Conservation (phyloP, 306 rosid genomes). For the Cicer pinnatifidum region DNA sequence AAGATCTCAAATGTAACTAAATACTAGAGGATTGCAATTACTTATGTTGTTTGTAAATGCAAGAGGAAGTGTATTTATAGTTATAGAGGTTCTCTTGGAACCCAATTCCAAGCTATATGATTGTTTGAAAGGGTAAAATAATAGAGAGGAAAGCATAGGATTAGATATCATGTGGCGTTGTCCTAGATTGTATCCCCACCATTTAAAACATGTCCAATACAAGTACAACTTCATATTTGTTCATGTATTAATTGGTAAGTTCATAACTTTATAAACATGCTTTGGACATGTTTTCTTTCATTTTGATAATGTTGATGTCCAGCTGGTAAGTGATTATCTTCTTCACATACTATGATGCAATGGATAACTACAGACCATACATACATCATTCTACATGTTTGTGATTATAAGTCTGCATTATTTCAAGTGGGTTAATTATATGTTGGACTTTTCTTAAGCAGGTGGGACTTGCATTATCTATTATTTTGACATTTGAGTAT, state of each 20-base stretch:
- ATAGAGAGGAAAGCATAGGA: neutral
- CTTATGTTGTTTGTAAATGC: conserved; percentile 5
- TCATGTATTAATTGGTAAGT: conserved; percentile 2
- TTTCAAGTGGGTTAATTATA: neutral
- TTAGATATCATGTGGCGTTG: neutral
- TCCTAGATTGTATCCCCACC: conserved; percentile 6
- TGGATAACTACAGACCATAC: neutral
- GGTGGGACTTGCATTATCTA: neutral
- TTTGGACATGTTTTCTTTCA: conserved; percentile 28
- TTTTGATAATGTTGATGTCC: conserved; percentile 22
- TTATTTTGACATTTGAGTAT: neutral
- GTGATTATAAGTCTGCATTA: neutral
- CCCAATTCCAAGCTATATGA: neutral
- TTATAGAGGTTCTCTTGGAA: neutral
- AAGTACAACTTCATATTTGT: neutral
- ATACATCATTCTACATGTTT: neutral
- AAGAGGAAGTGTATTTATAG: neutral
- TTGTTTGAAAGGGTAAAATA: neutral
- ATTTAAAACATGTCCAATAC: neutral
- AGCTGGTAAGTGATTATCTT: conserved; percentile 4
- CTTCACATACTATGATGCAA: neutral
- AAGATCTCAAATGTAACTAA: neutral
- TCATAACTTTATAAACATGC: conserved; percentile 35
- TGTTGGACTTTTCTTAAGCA: neutral
- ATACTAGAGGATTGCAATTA: neutral